A percentile compares a stretch with the other conserved stretches of the same genome.
phyloP scores from a whole-genome alignment of 2,329 filamentous ascomycete species.

The Periglandula ipomoeae region DNA sequence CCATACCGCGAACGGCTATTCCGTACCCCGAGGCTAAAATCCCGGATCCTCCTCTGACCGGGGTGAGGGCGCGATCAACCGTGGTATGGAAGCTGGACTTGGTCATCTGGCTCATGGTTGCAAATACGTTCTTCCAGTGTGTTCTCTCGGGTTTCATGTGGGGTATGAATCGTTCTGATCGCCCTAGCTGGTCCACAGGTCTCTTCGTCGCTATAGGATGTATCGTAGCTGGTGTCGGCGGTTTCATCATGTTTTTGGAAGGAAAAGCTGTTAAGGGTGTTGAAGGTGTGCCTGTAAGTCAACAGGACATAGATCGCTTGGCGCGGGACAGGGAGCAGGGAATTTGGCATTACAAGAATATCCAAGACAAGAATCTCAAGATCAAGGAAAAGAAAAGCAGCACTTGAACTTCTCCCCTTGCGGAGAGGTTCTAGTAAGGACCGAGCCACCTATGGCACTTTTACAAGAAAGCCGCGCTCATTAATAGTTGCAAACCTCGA shows the following conservation, averaged over 20 bases:
- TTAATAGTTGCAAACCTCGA: no score
- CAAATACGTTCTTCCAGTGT: slow-evolving; percentile 70
- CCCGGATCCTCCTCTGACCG: slow-evolving; percentile 61
- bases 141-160: slow-evolving; percentile 75
- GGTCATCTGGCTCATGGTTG: slow-evolving; percentile 68
- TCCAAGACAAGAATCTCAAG: slow-evolving; percentile 25
- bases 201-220: slow-evolving; percentile 69
- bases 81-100: slow-evolving; percentile 68
- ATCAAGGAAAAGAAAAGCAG: slow-evolving; percentile 8
- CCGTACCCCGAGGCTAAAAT: slow-evolving; percentile 56
- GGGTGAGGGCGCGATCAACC: slow-evolving; percentile 58
- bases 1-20: slow-evolving; percentile 30
- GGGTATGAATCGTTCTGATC: slow-evolving; percentile 60
- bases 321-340: slow-evolving; percentile 44
- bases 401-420: background rate
- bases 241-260: slow-evolving; percentile 61
- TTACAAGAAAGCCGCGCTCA: no score
- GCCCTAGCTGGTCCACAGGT: slow-evolving; percentile 74
- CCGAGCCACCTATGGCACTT: no score
- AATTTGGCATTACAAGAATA: slow-evolving; percentile 43
- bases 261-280: slow-evolving; percentile 62
- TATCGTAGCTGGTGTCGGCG: slow-evolving; percentile 57
- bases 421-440: background rate
- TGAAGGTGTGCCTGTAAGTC: slow-evolving; percentile 59
- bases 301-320: slow-evolving; percentile 42